A percentile compares a stretch with the other conserved stretches of the same genome.
Evolutionary conservation across 78 protist species (phyloP).

Genomic region (Emiliania huxleyi): DNA sequence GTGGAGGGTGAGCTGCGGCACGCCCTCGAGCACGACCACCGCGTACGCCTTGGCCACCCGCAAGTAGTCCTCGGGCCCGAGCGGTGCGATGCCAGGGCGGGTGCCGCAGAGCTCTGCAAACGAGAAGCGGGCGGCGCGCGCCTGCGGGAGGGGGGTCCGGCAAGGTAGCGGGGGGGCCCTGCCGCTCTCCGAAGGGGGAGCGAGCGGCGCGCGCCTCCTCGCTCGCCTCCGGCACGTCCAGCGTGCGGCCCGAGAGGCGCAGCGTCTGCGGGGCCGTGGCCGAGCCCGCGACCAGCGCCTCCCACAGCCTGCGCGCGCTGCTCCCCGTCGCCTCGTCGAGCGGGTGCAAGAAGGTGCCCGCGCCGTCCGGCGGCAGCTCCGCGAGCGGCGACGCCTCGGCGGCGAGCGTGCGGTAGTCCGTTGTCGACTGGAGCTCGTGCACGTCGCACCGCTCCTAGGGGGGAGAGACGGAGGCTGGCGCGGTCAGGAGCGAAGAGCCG

Average conservation of each 20-base stretch:
- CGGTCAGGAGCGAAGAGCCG: no score
- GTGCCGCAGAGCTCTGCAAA: background rate
- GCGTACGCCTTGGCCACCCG: background rate
- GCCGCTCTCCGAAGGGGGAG: background rate
- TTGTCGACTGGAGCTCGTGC: conserved; percentile 56
- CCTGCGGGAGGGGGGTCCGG: no score
- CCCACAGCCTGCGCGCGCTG: no score
- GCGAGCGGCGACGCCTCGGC: background rate
- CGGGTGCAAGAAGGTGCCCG: background rate
- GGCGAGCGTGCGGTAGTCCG: conserved; percentile 72
- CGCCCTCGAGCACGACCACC: background rate
- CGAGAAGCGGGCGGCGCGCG: background rate
- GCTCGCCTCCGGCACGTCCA: no score
- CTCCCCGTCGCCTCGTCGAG: background rate
- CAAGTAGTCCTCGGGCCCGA: background rate
- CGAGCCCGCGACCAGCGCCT: no score
- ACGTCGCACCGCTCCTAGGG: background rate
- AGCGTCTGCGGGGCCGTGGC: no score
- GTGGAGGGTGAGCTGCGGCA: background rate
- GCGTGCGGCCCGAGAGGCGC: no score
- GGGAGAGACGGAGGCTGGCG: no score
- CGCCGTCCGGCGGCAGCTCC: no score
- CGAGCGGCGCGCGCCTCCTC: background rate
- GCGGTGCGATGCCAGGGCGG: no score
- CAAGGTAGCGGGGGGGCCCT: no score